Base-by-base conservation (phyloP, 768 basidiomycete genomes). In the Paxillus involutus region DNA sequence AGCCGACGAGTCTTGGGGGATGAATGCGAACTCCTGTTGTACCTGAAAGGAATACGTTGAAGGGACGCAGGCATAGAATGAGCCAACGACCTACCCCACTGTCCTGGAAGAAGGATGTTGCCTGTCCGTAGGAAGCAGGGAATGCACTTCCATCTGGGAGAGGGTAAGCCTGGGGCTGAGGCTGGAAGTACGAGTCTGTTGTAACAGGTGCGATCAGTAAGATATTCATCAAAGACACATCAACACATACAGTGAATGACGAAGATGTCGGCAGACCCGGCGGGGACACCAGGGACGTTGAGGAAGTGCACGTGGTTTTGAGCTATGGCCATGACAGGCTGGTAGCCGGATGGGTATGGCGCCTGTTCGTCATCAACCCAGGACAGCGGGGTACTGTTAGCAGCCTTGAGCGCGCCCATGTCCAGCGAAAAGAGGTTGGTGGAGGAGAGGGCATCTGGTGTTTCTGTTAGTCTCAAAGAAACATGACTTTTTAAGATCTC, bases 281-380 rank as follows among this genome's bases (percentile, higher is more conserved):
- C 80, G n/a, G 81, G 53, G 7, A 80, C 75, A 21, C 75, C 78
- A 9, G 90, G 88, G 2, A 89, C 83, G 55, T 89, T 76, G 21
- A 94, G 75, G 80, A 92, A 94, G 67, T 88, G 83, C 49, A 95
- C 77, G 65, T 95, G 93, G 68, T 95, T 95, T 62, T 91, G 84
- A 10, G 91, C 91, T 36, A 91, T 75, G 0, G 87, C 90, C 80
- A 91, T 85, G 54, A 87, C 84, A 14, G 89, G 87, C 35, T 81
- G 67, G 67, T 92, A 92, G 51, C 71, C 72, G 21, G 78, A 77
- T 26, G 76, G 72, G 63, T 87, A 86, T 21, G 79, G 80, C 0
- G 84, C 73, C 45, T 76, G 72, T 58, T 81, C 77, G 14, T 85
- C 82, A 37, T 82, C 79, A 7, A 63, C 64, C 94, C 94, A 97